A percentile compares a stretch with the other conserved stretches of the same genome.
phyloP scores from a whole-genome alignment of 768 basidiomycete genomes.

The Lactarius tabidus region DNA sequence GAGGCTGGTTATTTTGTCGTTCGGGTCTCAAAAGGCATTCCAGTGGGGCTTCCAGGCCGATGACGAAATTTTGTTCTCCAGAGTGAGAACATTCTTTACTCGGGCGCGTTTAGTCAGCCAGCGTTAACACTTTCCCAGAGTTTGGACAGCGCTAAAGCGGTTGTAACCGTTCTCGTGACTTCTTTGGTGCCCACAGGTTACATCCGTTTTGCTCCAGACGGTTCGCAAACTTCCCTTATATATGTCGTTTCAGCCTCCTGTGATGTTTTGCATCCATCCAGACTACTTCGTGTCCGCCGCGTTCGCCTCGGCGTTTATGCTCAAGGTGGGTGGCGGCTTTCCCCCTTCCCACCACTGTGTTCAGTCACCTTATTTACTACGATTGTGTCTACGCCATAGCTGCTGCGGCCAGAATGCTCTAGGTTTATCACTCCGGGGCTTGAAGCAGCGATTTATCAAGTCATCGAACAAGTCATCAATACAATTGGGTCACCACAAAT shows the following conservation, averaged over 20 bases:
- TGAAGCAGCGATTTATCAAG: constrained; percentile 55
- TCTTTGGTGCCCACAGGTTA: constrained; percentile 27
- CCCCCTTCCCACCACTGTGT: too few relatives aligned
- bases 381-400: constrained; percentile 36
- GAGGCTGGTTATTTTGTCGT: constrained; percentile 40
- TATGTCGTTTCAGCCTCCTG: neutral
- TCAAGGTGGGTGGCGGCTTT: constrained; percentile 56
- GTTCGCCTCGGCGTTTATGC: constrained; percentile 69
- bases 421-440: constrained; percentile 54
- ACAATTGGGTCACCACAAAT: constrained; percentile 66
- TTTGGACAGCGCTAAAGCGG: constrained; percentile 22
- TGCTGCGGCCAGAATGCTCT: constrained; percentile 72
- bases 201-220: constrained; percentile 30
- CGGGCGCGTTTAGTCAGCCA: constrained; percentile 4
- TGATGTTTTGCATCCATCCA: neutral
- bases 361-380: neutral
- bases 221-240: constrained; percentile 8
- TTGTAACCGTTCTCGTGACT: constrained; percentile 23
- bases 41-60: constrained; percentile 25
- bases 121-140: constrained; percentile 13
- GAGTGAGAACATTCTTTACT: constrained; percentile 23
- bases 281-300: constrained; percentile 30
- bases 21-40: constrained; percentile 40
- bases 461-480: constrained; percentile 64
- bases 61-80: constrained; percentile 31